Conservation (phyloP, 306 rosid species). For the Oxytropis ochrocephala region DNA sequence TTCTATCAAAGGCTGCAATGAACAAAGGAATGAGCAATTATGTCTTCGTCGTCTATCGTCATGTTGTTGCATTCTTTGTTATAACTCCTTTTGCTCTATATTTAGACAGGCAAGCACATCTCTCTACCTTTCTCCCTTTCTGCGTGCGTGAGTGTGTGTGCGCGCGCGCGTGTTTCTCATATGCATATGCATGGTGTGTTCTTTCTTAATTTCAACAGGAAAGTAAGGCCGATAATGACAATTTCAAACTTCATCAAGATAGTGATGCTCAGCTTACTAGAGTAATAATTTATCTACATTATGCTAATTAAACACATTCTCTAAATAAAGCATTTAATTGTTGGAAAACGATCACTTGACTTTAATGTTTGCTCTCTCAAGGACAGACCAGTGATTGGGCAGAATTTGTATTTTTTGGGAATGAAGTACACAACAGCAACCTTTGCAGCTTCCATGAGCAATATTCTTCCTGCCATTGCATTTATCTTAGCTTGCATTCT, state of each 20-base stretch:
- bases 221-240: conserved; percentile 78
- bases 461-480: conserved; percentile 72
- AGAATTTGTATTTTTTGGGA: conserved; percentile 67
- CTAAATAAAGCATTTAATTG: background rate
- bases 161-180: background rate
- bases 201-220: conserved; percentile 46
- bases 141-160: background rate
- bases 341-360: too few species aligned
- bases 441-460: conserved; percentile 73
- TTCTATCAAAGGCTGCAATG: conserved; percentile 73
- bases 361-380: background rate
- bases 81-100: conserved; percentile 61
- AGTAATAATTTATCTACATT: conserved; percentile 35
- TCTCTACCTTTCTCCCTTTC: background rate
- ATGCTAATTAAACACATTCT: background rate
- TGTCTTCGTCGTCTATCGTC: conserved; percentile 72
- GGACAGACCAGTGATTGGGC: conserved; percentile 82
- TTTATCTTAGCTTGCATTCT: conserved; percentile 66
- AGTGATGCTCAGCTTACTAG: conserved; percentile 56
- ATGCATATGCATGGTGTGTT: background rate
- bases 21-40: conserved; percentile 86
- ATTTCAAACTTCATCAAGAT: conserved; percentile 58
- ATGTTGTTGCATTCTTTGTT: conserved; percentile 52
- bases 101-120: conserved; percentile 45
- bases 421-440: conserved; percentile 89